Percentiles rank a stretch among this genome's conserved stretches.
Evolutionary conservation across 192 early-diverging fungal species (phyloP).

Genomic region (Backusella macrospora): DNA sequence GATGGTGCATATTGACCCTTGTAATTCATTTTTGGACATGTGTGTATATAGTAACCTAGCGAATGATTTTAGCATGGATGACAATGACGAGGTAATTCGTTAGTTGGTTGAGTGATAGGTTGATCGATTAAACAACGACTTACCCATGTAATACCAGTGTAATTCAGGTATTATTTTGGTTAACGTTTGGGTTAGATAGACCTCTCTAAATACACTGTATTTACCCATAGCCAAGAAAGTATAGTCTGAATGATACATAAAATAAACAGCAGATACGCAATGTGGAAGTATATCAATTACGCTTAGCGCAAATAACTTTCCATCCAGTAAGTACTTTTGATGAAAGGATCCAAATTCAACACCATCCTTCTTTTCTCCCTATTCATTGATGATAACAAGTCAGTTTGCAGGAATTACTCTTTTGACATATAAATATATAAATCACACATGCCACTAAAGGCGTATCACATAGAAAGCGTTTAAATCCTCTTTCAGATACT

Average conservation of each 20-base stretch:
- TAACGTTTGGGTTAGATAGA: constrained; percentile 62
- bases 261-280: constrained; percentile 93
- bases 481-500: constrained; percentile 53
- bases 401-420: neutral
- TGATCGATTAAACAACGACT: neutral
- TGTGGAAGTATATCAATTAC: constrained; percentile 90
- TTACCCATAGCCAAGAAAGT: constrained; percentile 78
- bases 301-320: constrained; percentile 81
- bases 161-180: constrained; percentile 49
- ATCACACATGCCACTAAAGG: constrained; percentile 60
- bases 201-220: constrained; percentile 85
- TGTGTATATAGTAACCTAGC: constrained; percentile 88
- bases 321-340: constrained; percentile 89
- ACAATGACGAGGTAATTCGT: neutral
- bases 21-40: constrained; percentile 93
- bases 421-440: neutral
- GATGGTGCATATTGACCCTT: constrained; percentile 89
- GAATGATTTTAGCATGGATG: constrained; percentile 1
- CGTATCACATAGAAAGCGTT: constrained; percentile 74
- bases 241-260: constrained; percentile 93
- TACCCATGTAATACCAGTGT: constrained; percentile 93
- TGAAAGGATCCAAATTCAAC: constrained; percentile 79
- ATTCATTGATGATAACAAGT: neutral
- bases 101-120: neutral
- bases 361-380: neutral